Percentiles rank a stretch among this genome's conserved stretches.
Conservation (phyloP, 2,329 filamentous ascomycete genomes). For the Macrophomina phaseolina region DNA sequence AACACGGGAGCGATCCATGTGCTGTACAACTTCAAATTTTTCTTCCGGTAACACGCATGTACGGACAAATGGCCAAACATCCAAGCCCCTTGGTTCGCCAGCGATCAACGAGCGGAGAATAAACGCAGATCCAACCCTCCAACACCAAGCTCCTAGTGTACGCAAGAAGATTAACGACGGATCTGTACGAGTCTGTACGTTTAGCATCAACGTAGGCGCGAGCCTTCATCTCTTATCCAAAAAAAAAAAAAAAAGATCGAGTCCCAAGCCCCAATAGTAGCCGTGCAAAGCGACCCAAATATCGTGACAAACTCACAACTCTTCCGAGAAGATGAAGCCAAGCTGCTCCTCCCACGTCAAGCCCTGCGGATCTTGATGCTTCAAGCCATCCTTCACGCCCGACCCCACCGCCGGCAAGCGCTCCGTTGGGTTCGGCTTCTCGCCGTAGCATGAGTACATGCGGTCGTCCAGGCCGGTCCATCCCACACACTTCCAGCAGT, state of each 20-base stretch:
- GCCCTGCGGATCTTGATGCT: neutral
- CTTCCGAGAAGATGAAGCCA: neutral
- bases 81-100: neutral
- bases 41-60: neutral
- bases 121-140: neutral
- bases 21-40: neutral
- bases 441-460: slow-evolving; percentile 22
- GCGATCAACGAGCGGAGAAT: neutral
- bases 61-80: neutral
- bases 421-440: neutral
- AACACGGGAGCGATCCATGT: too few relatives aligned
- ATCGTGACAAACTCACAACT: neutral
- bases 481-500: slow-evolving; percentile 29
- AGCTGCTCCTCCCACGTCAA: neutral
- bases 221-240: neutral
- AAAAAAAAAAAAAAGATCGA: neutral
- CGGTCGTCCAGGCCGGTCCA: slow-evolving; percentile 29
- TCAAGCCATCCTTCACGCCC: neutral
- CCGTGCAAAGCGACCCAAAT: neutral
- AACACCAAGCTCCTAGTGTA: slow-evolving; percentile 7
- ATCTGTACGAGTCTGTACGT: neutral
- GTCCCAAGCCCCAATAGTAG: neutral
- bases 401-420: neutral
- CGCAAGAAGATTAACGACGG: neutral
- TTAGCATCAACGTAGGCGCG: neutral